phyloP scores from a whole-genome alignment of 805 yeast species.

The Zygosaccharomyces siamensis region DNA sequence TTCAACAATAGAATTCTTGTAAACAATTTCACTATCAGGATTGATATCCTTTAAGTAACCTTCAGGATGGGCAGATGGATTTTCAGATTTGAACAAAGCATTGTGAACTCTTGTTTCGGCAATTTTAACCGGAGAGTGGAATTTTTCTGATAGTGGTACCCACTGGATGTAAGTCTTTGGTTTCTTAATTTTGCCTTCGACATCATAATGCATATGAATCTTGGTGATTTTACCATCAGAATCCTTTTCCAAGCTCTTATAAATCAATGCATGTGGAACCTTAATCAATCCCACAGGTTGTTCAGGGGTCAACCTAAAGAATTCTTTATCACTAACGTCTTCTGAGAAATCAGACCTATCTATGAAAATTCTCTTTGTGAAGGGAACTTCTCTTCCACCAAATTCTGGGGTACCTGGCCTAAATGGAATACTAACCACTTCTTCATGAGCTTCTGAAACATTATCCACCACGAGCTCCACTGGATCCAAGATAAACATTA shows the following conservation, averaged over 20 bases:
- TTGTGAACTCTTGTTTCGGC: constrained; percentile 82
- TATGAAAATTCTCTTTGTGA: constrained; percentile 73
- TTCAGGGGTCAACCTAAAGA: constrained; percentile 88
- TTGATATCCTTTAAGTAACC: constrained; percentile 85
- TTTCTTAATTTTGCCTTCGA: constrained; percentile 54
- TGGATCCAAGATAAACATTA: constrained; percentile 90
- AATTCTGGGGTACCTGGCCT: constrained; percentile 79
- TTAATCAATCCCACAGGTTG: constrained; percentile 93
- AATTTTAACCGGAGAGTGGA: constrained; percentile 59
- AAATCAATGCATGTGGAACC: constrained; percentile 79
- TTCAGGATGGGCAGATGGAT: constrained; percentile 82
- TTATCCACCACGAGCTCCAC: constrained; percentile 78
- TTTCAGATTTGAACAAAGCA: constrained; percentile 83
- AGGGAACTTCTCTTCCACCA: constrained; percentile 70
- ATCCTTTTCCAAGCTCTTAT: constrained; percentile 57
- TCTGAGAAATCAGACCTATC: constrained; percentile 86
- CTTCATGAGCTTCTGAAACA: constrained; percentile 67
- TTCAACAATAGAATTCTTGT: constrained; percentile 67
- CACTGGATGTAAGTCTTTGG: constrained; percentile 98
- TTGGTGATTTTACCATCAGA: constrained; percentile 56
- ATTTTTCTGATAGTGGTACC: constrained; percentile 69
- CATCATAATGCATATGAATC: constrained; percentile 77
- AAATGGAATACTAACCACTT: constrained; percentile 72
- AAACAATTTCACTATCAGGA: constrained; percentile 66
- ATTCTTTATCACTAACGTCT: constrained; percentile 53